Conservation (phyloP, 192 early-diverging fungal genomes). For the Diversispora eburnea region DNA sequence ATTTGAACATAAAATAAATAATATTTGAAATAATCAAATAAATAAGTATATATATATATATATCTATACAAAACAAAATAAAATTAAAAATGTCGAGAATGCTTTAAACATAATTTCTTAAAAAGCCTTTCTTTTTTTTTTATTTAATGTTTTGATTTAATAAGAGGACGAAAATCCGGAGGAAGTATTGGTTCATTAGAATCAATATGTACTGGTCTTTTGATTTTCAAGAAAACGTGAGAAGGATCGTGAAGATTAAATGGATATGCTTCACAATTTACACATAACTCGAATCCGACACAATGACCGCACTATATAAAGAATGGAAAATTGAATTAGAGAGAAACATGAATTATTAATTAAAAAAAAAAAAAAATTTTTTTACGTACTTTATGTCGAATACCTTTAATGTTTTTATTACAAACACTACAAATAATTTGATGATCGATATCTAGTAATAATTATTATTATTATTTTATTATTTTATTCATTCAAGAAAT, state of each 20-base stretch:
- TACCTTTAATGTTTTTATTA: not conserved
- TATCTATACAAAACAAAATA: too few species aligned
- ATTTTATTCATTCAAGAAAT: too few species aligned
- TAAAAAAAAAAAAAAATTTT: not conserved
- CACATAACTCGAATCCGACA: slow-evolving; percentile 58
- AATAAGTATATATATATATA: too few species aligned
- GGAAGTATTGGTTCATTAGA: not conserved
- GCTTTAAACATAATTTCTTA: too few species aligned
- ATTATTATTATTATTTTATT: too few species aligned
- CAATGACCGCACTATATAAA: slow-evolving; percentile 51
- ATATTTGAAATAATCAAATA: too few species aligned
- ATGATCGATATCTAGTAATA: not conserved
- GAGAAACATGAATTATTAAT: not conserved
- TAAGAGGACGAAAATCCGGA: not conserved
- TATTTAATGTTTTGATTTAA: not conserved
- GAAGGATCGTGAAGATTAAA: slow-evolving; percentile 33
- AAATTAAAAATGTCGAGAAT: too few species aligned
- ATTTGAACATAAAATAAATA: too few species aligned
- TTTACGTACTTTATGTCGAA: not conserved
- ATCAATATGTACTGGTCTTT: slow-evolving; percentile 33
- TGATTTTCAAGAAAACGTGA: slow-evolving; percentile 52
- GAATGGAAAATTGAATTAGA: not conserved
- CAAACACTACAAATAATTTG: not conserved
- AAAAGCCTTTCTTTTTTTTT: too few species aligned
- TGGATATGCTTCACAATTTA: slow-evolving; percentile 48